Evolutionary conservation across 192 early-diverging fungal species (phyloP).

Genomic region (Bifiguratus adelaidae): DNA sequence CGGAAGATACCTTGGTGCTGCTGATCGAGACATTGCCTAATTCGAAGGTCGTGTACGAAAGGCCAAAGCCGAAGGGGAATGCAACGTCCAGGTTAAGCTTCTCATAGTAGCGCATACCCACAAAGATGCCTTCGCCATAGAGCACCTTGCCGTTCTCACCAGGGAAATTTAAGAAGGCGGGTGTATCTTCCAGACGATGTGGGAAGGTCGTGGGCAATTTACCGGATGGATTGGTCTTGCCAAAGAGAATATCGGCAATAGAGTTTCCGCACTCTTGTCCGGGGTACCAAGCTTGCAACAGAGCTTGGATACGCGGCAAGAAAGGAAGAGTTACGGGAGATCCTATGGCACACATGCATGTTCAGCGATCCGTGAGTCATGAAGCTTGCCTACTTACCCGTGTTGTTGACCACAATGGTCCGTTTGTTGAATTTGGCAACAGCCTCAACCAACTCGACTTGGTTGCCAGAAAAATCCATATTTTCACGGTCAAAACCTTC

Average conservation of each 20-base stretch:
- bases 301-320: constrained; percentile 11
- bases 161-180: constrained; percentile 6
- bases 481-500: constrained; percentile 47
- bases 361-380: no score
- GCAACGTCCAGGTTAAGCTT: constrained; percentile 9
- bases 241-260: constrained; percentile 42
- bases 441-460: constrained; percentile 36
- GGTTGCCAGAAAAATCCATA: constrained; percentile 42
- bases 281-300: constrained; percentile 30
- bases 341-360: no score
- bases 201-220: constrained; percentile 42
- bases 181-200: constrained; percentile 20
- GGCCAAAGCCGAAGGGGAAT: constrained; percentile 41
- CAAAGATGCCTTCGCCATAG: constrained; percentile 11
- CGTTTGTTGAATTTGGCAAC: constrained; percentile 37
- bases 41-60: constrained; percentile 29
- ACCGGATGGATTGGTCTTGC: constrained; percentile 38
- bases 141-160: constrained; percentile 11
- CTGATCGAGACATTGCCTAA: constrained; percentile 26
- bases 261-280: constrained; percentile 41
- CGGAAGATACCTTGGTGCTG: constrained; percentile 2
- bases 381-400: no score
- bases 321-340: constrained; percentile 5
- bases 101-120: constrained; percentile 10
- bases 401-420: constrained; percentile 37